Evolutionary conservation across 108 stramenopile genomes (phyloP).

Genomic region (Chaetoceros muelleri): DNA sequence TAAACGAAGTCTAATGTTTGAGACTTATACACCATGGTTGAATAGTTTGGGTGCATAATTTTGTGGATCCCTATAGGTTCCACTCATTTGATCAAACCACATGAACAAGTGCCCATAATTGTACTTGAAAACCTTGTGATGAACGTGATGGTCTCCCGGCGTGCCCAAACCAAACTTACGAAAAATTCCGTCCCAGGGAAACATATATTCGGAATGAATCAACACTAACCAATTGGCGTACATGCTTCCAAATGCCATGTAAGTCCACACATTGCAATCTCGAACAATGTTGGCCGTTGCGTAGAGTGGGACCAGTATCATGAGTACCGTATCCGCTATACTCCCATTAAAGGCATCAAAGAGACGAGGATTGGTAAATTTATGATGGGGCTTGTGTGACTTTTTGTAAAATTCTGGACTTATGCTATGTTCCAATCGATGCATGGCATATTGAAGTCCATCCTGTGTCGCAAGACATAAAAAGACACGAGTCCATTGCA

Average conservation of each 20-base stretch:
- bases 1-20: neutral
- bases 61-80: constrained; percentile 71
- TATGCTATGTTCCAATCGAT: constrained; percentile 71
- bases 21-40: constrained; percentile 6
- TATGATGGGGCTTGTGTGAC: constrained; percentile 93
- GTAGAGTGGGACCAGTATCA: constrained; percentile 86
- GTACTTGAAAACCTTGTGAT: constrained; percentile 90
- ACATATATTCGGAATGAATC: constrained; percentile 83
- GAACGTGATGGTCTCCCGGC: constrained; percentile 90
- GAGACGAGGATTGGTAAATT: constrained; percentile 86
- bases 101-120: constrained; percentile 95
- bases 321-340: constrained; percentile 75
- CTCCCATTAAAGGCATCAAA: constrained; percentile 93
- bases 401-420: constrained; percentile 69
- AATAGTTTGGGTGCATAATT: constrained; percentile 55
- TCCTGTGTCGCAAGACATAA: constrained; percentile 81
- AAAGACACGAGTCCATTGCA: constrained; percentile 54
- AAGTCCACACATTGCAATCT: constrained; percentile 87
- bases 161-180: constrained; percentile 75
- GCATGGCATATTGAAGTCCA: constrained; percentile 72
- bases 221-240: constrained; percentile 87
- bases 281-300: constrained; percentile 65
- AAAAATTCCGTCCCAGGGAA: constrained; percentile 78
- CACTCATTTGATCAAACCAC: constrained; percentile 80
- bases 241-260: constrained; percentile 87